Conservation (phyloP, 192 early-diverging fungal species). For the Backusella luteola region DNA sequence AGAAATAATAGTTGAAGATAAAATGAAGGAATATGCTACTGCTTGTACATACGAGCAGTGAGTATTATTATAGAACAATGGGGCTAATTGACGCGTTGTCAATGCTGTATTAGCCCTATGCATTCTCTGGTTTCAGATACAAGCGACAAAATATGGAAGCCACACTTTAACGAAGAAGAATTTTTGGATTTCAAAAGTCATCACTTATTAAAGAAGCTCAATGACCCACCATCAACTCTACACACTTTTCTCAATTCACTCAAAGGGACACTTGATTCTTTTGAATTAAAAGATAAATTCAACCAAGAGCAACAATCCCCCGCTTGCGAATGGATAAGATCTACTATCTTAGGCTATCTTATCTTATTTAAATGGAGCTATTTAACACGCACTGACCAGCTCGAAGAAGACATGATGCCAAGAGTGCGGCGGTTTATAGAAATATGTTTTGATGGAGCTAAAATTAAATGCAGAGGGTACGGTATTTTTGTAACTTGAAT, state of each 20-base stretch:
- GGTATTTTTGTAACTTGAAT: background rate
- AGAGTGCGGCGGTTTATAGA: background rate
- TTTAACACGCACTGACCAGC: background rate
- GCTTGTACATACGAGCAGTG: background rate
- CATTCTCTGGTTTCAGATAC: background rate
- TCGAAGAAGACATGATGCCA: slow-evolving; percentile 14
- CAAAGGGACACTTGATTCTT: too few species aligned
- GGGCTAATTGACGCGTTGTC: background rate
- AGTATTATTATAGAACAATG: background rate
- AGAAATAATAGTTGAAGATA: too few species aligned
- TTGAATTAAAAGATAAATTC: background rate
- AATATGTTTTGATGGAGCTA: background rate
- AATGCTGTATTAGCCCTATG: background rate
- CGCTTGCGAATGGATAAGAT: slow-evolving; percentile 5
- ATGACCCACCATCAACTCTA: background rate
- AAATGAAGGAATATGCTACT: too few species aligned
- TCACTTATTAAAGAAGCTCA: background rate
- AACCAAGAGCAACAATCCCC: background rate
- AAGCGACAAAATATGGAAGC: background rate
- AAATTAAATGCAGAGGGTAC: slow-evolving; percentile 13
- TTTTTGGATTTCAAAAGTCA: background rate
- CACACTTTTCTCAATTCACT: background rate
- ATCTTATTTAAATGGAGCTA: background rate
- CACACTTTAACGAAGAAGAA: background rate
- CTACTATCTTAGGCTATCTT: background rate